Conservation (phyloP, 768 basidiomycete species). For the Mycena venus region DNA sequence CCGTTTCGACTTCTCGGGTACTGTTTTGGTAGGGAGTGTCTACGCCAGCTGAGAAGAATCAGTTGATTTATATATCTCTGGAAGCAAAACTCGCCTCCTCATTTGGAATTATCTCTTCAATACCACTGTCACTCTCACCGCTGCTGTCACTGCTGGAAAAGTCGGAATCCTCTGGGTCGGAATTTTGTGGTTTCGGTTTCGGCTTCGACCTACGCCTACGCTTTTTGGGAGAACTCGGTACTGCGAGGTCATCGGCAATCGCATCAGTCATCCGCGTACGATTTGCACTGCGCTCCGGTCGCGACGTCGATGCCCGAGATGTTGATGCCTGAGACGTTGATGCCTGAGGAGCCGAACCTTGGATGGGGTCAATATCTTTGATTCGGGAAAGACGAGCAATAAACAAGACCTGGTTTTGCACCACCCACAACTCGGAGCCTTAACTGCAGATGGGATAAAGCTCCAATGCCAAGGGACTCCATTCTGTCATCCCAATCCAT, state of each 20-base stretch:
- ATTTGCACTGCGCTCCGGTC: neutral
- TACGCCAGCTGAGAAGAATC: neutral
- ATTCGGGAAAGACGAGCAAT: too few species aligned
- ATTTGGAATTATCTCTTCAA: neutral
- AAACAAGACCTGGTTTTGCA: too few species aligned
- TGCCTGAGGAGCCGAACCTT: too few species aligned
- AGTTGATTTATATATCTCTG: neutral
- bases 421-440: neutral
- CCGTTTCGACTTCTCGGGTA: neutral
- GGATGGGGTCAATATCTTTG: too few species aligned
- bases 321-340: neutral
- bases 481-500: neutral
- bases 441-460: neutral
- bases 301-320: neutral
- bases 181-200: neutral
- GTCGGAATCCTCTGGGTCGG: neutral
- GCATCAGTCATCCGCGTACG: neutral
- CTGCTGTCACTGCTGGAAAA: neutral
- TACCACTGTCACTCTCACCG: neutral
- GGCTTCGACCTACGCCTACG: neutral
- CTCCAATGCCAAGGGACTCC: neutral
- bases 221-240: neutral
- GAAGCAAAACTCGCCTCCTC: neutral
- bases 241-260: neutral
- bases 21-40: neutral